Conservation (phyloP, 108 stramenopile genomes). For the Aurantiochytrium sp. region DNA sequence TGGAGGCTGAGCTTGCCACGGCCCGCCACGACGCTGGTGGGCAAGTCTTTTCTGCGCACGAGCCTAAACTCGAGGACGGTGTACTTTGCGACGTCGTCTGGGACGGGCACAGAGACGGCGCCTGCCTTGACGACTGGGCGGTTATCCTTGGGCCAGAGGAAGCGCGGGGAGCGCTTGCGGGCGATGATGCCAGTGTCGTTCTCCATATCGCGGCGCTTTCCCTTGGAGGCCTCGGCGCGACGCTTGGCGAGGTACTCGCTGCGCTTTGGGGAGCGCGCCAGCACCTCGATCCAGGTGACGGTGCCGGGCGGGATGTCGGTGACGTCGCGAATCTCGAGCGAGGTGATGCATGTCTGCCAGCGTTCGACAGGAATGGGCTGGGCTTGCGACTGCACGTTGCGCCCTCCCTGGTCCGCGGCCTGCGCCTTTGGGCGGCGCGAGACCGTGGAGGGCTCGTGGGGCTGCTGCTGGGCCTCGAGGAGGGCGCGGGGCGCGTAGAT, state of each 20-base stretch:
- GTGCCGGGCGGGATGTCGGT: neutral
- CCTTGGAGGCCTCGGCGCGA: neutral
- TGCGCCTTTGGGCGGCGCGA: neutral
- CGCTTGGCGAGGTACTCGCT: neutral
- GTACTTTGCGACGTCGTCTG: slow-evolving; percentile 15
- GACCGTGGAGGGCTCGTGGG: neutral
- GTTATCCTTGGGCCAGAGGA: slow-evolving; percentile 1
- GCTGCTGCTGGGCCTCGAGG: neutral
- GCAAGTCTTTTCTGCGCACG: neutral
- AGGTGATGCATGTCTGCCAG: neutral
- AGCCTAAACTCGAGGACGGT: neutral
- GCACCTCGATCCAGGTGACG: neutral
- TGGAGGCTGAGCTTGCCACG: neutral
- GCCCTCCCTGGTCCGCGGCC: neutral
- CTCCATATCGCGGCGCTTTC: neutral
- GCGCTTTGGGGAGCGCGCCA: neutral
- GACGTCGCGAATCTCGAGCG: neutral
- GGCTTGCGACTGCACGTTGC: neutral
- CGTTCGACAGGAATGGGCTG: neutral
- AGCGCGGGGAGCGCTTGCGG: neutral
- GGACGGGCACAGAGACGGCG: neutral
- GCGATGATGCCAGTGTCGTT: neutral
- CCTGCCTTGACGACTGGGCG: neutral
- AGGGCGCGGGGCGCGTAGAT: neutral
- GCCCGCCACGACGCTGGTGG: neutral